phyloP scores from a whole-genome alignment of 441 rosid genomes.

The Gossypium lobatum region DNA sequence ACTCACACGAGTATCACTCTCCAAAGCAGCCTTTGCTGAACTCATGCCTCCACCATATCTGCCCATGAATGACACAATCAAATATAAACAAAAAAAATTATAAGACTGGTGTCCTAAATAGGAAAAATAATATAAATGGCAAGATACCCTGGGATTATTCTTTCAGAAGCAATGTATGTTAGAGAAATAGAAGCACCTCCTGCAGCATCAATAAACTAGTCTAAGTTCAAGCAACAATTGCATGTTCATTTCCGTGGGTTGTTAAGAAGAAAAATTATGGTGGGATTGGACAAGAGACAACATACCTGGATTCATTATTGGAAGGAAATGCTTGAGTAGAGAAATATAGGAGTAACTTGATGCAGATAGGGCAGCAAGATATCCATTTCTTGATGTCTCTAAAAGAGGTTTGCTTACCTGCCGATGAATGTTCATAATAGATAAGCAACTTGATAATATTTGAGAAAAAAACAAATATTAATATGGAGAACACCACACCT shows the following conservation, averaged over 20 bases:
- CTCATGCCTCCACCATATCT: conserved; percentile 22
- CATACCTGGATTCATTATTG: conserved; percentile 90
- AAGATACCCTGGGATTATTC: conserved; percentile 16
- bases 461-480: background rate
- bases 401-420: conserved; percentile 83
- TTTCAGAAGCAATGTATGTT: conserved; percentile 14
- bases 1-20: conserved; percentile 19
- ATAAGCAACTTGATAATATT: background rate
- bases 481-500: conserved; percentile 29
- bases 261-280: background rate
- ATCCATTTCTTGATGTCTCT: conserved; percentile 89
- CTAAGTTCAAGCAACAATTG: conserved; percentile 8
- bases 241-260: background rate
- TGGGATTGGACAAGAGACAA: conserved; percentile 16
- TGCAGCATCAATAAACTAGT: conserved; percentile 11
- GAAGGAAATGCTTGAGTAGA: conserved; percentile 72
- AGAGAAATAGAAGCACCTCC: conserved; percentile 28
- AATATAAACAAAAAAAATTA: background rate
- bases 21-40: conserved; percentile 20
- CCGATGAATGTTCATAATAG: conserved; percentile 38
- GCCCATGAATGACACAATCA: background rate
- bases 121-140: background rate
- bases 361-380: conserved; percentile 88
- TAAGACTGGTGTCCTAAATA: background rate
- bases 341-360: conserved; percentile 93